Base-by-base conservation (phyloP, 768 basidiomycete species). In the Agrocybe praecox region DNA sequence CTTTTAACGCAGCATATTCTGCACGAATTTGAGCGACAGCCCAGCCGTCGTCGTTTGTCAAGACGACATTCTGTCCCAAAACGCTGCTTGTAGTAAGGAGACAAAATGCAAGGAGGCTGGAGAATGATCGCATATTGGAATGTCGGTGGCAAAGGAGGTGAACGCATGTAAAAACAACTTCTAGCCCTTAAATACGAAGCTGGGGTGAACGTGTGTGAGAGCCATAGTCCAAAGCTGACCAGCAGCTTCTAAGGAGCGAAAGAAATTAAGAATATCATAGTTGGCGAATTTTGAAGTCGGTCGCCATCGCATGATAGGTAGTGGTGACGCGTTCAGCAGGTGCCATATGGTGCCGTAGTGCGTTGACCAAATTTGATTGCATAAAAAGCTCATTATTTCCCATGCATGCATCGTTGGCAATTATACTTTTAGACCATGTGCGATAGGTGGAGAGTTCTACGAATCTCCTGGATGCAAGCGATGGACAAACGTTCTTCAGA, bases 11-110 rank as follows among this genome's bases (percentile, higher is more conserved):
- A 46, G 69, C 65, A 58, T 70, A 72, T 54, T 78, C 73, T 0
- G 76, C 76, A 15, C 80, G 76, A 34, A 82, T 74, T 47, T 73
- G 69, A 24, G 79, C 79, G 1, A 72, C 72, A 4, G 81, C 80
- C 81, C 81, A 82, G 36, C 73, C 73, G 46, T 74, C 73, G 44
- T 74, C 73, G 33, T 74, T 74, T 2, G 73, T 73, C n/a, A 74
- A 53, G 5, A 74, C 53, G 34, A 72, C 43, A 11, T 58, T 65
- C 10, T 69, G 36, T 3, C 6, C 69, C 48, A 53, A 54, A 11
- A 53, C 49, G 49, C 23, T 51, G 50, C 54, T 57, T 33, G 15
- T 19, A 57, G 50, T 32, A 19, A 55, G 18, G 9, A 52, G 2
- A 22, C 52, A 47, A 14, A 60, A 18, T 14, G 44, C 33, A 23